Conservation (phyloP, 768 basidiomycete genomes). For the Arthromyces matolae region DNA sequence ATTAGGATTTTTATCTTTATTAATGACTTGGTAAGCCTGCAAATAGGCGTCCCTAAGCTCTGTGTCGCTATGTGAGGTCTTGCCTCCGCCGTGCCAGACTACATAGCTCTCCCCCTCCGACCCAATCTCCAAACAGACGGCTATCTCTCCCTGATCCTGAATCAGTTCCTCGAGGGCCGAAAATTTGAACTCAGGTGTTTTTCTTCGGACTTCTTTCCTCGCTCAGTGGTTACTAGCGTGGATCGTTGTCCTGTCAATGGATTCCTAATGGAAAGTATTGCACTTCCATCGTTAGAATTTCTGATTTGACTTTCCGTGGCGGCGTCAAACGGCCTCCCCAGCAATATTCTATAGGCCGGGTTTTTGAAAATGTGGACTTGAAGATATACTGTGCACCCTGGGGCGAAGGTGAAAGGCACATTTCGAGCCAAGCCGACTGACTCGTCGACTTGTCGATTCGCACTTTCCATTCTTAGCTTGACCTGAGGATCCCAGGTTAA, state of each 20-base stretch:
- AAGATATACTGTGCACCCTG: conserved; percentile 10
- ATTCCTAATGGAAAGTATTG: conserved; percentile 22
- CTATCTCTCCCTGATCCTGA: background rate
- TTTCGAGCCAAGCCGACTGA: background rate
- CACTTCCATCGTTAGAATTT: conserved; percentile 21
- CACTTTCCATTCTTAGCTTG: no score
- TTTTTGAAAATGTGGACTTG: no score
- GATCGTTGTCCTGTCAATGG: conserved; percentile 11
- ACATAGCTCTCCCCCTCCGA: background rate
- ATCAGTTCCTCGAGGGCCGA: background rate
- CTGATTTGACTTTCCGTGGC: conserved; percentile 18
- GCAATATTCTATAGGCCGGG: no score
- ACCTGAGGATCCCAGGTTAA: no score
- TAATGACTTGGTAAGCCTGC: no score
- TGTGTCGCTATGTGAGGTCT: background rate
- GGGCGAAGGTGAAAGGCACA: no score
- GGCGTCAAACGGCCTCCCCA: conserved; percentile 12
- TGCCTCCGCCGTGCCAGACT: background rate
- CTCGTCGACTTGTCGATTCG: background rate
- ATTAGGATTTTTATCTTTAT: no score
- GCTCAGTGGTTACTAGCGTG: background rate
- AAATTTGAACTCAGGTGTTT: no score
- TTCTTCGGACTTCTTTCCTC: background rate
- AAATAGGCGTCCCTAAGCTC: no score
- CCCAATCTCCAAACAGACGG: background rate